Base-by-base conservation (phyloP, 345 rosid species). In the Odontarrhena argentea region DNA sequence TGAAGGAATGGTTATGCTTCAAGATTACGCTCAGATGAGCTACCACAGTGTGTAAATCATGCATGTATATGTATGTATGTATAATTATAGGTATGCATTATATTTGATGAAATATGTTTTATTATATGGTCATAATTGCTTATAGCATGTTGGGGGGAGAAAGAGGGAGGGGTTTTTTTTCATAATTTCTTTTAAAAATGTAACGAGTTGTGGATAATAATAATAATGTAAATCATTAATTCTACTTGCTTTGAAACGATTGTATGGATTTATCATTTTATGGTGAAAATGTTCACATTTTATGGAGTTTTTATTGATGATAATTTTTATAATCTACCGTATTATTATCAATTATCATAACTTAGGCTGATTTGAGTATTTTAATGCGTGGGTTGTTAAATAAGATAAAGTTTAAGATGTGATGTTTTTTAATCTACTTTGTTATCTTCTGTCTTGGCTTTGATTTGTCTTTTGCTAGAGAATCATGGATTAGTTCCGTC, bases 151-250 rank as follows among this genome's bases (percentile, higher is more conserved):
- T 11, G 52, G 64, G 64, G 46, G 64, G 53, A 46, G 64, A 61
- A 67, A 13, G 32, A 28, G 9, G 22, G 22, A 18, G 22, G 51
- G 54, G 0, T 1, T 45, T 44, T 52, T 52, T 48, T 28, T 25
- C 24, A 53, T 46, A 67, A 43, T 67, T 38, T 74, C 35, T 49
- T 74, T 58, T 30, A 2, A 52, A 44, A 44, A 26, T 85, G 87
- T 82, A 87, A 55, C 70, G 80, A 79, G 76, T 75, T 85, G 86
- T 85, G 77, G 78, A 84, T 84, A 82, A 82, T 32, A 32, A 28
- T 52, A 71, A 66, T 67, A 78, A 75, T 75, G 68, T 77, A 71
- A 65, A 69, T 68, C 48, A 7, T 74, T 66, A 60, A 60, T 73
- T 66, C 22, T 73, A 73, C 67, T 53, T 67, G 45, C 0, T 67